These are phyloP conservation scores for Simplicillium aogashimaense DNA, from an alignment of 2,329 filamentous ascomycete genomes.

Conservation along the genomic window DNA sequence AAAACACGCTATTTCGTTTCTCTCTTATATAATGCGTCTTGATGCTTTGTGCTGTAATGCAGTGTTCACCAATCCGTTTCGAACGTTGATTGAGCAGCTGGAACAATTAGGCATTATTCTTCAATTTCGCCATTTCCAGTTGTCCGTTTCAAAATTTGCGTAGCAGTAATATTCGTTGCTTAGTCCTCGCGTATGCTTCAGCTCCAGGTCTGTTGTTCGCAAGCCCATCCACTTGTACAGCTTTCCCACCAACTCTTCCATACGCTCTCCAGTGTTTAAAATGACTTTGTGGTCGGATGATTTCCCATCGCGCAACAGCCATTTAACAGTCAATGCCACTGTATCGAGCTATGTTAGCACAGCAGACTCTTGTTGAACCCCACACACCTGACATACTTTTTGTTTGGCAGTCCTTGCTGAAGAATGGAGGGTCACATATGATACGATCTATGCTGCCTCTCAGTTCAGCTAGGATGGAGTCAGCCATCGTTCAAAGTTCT, in stretches of 20 bases:
- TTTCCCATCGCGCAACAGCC: too few relatives aligned
- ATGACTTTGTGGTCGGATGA: conserved; percentile 40
- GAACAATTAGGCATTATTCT: conserved; percentile 1
- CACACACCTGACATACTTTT: conserved; percentile 48
- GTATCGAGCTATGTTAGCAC: too few relatives aligned
- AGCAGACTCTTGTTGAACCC: too few relatives aligned
- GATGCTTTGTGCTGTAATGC: not conserved
- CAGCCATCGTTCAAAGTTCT: too few relatives aligned
- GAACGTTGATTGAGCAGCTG: not conserved
- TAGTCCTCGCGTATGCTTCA: conserved; percentile 59
- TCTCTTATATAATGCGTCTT: not conserved
- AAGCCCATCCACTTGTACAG: conserved; percentile 58
- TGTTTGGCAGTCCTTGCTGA: conserved; percentile 72
- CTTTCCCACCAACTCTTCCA: conserved; percentile 53
- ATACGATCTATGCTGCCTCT: conserved; percentile 59
- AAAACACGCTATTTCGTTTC: too few relatives aligned
- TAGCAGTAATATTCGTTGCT: conserved; percentile 78
- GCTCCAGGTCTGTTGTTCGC: conserved; percentile 57
- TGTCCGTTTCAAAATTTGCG: conserved; percentile 60
- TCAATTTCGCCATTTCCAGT: conserved; percentile 31
- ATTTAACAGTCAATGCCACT: too few relatives aligned
- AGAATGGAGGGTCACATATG: conserved; percentile 69
- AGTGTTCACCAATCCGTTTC: too few relatives aligned
- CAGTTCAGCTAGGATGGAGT: conserved; percentile 30
- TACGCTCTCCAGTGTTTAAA: conserved; percentile 68